Conservation (phyloP, 1,284 basidiomycete genomes). For the Omphalotus olearius region DNA sequence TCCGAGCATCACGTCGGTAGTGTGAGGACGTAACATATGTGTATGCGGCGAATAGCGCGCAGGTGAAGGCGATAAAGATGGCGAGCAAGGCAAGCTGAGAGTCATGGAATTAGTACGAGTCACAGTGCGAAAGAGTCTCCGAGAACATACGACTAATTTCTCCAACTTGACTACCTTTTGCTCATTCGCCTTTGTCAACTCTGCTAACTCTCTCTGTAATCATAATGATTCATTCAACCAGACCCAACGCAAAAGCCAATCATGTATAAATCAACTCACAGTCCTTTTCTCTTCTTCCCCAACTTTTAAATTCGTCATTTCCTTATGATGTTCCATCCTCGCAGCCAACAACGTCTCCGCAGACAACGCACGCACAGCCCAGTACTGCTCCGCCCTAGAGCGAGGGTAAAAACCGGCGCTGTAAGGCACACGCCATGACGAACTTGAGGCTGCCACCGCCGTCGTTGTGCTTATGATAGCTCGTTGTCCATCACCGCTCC, state of each 20-base stretch:
- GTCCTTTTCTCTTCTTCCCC: constrained; percentile 40
- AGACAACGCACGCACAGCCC: constrained; percentile 56
- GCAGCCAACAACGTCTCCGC: constrained; percentile 54
- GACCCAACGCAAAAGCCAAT: neutral
- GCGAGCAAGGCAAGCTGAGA: constrained; percentile 37
- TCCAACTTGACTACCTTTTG: constrained; percentile 45
- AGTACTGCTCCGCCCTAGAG: constrained; percentile 48
- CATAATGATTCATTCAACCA: no score
- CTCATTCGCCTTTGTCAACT: constrained; percentile 35
- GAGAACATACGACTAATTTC: constrained; percentile 42
- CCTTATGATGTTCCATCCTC: constrained; percentile 40
- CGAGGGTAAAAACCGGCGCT: constrained; percentile 22
- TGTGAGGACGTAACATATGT: constrained; percentile 35
- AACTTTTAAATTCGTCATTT: constrained; percentile 36
- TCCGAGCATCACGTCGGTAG: constrained; percentile 19
- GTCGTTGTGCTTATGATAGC: neutral
- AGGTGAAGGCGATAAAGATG: constrained; percentile 36
- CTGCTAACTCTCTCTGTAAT: constrained; percentile 37
- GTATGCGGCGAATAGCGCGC: constrained; percentile 35
- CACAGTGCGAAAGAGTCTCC: neutral
- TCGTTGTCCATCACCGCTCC: no score
- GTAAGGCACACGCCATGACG: neutral
- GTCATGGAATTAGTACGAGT: no score
- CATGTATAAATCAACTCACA: constrained; percentile 29
- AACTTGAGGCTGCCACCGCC: neutral